These are phyloP conservation scores for Boehmeria nivea DNA, from an alignment of 306 rosid species.

Conservation along the genomic window DNA sequence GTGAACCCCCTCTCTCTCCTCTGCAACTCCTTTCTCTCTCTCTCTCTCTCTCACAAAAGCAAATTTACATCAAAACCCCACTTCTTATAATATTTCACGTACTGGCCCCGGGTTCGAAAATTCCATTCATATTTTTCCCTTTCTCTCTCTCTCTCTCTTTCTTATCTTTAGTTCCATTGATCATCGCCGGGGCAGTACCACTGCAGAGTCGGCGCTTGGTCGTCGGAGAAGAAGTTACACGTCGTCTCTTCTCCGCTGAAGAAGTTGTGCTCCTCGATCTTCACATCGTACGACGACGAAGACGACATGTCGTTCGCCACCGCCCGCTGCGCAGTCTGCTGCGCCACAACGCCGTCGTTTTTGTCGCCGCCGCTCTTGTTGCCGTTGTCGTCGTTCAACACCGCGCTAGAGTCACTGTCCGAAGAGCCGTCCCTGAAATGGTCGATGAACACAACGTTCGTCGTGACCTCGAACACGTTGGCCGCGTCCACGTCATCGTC, in stretches of 20 bases:
- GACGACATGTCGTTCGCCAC: slow-evolving; percentile 34
- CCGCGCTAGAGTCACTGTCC: slow-evolving; percentile 88
- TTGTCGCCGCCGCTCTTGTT: slow-evolving; percentile 10
- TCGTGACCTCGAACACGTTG: slow-evolving; percentile 18
- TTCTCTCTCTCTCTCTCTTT: slow-evolving; percentile 1
- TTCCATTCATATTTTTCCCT: neutral
- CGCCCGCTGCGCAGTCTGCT: slow-evolving; percentile 37
- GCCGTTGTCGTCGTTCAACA: slow-evolving; percentile 65
- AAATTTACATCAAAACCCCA: slow-evolving; percentile 2
- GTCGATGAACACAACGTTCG: slow-evolving; percentile 19
- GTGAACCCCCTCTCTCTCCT: slow-evolving; percentile 14
- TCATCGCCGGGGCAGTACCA: slow-evolving; percentile 61
- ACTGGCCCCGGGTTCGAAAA: no score
- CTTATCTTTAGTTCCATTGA: slow-evolving; percentile 38
- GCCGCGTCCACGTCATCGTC: neutral
- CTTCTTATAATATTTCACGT: neutral
- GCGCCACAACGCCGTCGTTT: slow-evolving; percentile 48
- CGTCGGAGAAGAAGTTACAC: slow-evolving; percentile 82
- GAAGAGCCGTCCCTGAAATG: slow-evolving; percentile 82
- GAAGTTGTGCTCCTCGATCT: slow-evolving; percentile 90
- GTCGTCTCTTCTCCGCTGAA: slow-evolving; percentile 70
- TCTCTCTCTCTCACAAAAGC: slow-evolving; percentile 16
- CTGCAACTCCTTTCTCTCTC: neutral
- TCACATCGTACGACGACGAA: slow-evolving; percentile 37
- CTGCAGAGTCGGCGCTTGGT: slow-evolving; percentile 78